Evolutionary conservation across 441 rosid genomes (phyloP).

Genomic region (Brassica hybrid): DNA sequence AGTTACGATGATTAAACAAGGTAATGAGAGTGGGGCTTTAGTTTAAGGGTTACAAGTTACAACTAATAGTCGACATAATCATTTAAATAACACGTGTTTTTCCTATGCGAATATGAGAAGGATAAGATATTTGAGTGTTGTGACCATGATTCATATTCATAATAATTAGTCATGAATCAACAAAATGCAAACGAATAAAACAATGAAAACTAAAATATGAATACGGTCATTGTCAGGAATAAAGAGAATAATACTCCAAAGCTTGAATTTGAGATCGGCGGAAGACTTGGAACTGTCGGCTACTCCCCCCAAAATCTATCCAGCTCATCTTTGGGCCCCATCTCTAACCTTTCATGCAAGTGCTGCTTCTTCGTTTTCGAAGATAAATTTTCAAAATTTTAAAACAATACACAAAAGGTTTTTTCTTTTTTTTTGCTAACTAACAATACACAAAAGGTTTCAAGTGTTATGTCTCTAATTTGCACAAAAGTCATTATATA

Average conservation of each 20-base stretch:
- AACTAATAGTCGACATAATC: constrained; percentile 7
- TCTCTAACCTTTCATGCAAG: neutral
- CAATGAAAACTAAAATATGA: constrained; percentile 3
- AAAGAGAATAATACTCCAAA: constrained; percentile 13
- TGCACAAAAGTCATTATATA: neutral
- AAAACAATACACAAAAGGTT: neutral
- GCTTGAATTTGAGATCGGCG: constrained; percentile 36
- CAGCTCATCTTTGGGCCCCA: constrained; percentile 40
- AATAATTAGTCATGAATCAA: constrained; percentile 11
- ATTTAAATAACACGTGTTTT: constrained; percentile 32
- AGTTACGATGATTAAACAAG: constrained; percentile 19
- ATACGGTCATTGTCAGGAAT: constrained; percentile 47
- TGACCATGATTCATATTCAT: neutral
- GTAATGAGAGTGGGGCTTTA: neutral
- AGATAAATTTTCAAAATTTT: neutral
- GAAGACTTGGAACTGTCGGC: constrained; percentile 43
- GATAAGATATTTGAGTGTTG: neutral
- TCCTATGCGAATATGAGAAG: neutral
- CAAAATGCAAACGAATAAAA: neutral
- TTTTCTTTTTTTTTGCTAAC: too few relatives aligned
- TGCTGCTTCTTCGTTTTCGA: neutral
- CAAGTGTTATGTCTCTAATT: neutral
- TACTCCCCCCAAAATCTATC: constrained; percentile 39
- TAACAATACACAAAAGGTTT: too few relatives aligned
- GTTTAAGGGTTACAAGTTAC: constrained; percentile 14